Evolutionary conservation across 176 grass and related monocot species (phyloP).

Genomic region (Hordeum vulgare): MorexV3_pseudomolecules_assembly NC_058522.1:548684005-548684504

Average conservation of each 20-base stretch:
- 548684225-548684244: background rate
- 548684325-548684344: background rate
- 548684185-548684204: background rate
- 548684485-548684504: background rate
- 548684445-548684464: constrained; percentile 14
- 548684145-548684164: background rate
- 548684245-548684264: background rate
- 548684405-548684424: background rate
- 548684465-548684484: background rate
- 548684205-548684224: background rate
- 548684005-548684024: too few species aligned
- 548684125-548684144: background rate
- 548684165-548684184: background rate
- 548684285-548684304: background rate
- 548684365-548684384: background rate
- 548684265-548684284: constrained; percentile 24
- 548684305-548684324: too few species aligned
- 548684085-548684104: background rate
- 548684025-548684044: too few species aligned
- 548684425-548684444: background rate
- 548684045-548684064: background rate
- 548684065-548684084: constrained; percentile 20
- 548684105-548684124: background rate
- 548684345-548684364: constrained; percentile 5
- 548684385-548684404: background rate